Conservation (phyloP, 2,329 filamentous ascomycete species). For the Alternaria postmessia region DNA sequence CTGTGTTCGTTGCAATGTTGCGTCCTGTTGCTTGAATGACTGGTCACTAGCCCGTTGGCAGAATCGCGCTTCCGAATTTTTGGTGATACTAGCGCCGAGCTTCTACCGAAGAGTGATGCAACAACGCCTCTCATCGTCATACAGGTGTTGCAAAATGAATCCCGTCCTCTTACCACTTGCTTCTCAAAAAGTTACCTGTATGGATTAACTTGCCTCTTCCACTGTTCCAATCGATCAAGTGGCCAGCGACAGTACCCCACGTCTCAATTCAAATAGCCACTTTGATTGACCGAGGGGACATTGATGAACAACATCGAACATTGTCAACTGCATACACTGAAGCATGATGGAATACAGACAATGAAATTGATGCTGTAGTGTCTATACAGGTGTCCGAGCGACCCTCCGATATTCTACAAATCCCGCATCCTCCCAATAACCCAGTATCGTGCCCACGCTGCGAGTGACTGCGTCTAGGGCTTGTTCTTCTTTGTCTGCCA, state of each 20-base stretch:
- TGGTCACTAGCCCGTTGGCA: conserved; percentile 2
- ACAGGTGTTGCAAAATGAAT: conserved; percentile 5
- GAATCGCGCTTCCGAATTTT: conserved; percentile 18
- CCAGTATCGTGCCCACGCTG: conserved; percentile 25
- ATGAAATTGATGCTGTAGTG: conserved; percentile 48
- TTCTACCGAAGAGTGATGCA: conserved; percentile 30
- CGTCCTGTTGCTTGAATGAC: conserved; percentile 8
- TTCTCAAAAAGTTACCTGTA: no score
- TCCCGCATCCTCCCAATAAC: conserved; percentile 26
- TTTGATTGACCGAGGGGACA: conserved; percentile 6
- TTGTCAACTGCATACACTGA: background rate
- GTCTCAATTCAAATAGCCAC: background rate
- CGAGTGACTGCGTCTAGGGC: conserved; percentile 29
- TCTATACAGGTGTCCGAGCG: conserved; percentile 44
- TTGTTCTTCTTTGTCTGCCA: conserved; percentile 73
- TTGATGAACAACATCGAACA: background rate
- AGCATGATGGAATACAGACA: conserved; percentile 31
- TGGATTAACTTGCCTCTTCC: background rate
- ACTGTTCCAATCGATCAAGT: background rate
- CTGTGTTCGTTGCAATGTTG: conserved; percentile 12
- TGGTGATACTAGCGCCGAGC: conserved; percentile 32
- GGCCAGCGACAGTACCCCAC: background rate
- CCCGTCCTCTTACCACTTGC: background rate
- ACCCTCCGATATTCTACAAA: conserved; percentile 46
- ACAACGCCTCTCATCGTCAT: conserved; percentile 15